Conservation (phyloP, 2,329 filamentous ascomycete genomes). For the Kalmusia sp. region DNA sequence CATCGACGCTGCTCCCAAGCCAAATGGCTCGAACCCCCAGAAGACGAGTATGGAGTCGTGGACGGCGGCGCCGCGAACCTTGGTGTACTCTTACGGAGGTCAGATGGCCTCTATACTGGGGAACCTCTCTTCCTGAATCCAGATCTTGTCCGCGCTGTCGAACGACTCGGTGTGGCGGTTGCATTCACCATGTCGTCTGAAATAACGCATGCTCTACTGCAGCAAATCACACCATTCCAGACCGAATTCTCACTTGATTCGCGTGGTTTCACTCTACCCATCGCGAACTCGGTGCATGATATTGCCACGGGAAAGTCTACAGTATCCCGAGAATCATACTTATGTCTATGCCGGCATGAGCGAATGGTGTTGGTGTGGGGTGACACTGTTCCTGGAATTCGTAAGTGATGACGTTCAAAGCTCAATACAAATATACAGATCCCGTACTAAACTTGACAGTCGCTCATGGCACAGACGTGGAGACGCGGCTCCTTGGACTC, state of each 20-base stretch:
- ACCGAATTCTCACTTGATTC: conserved; percentile 48
- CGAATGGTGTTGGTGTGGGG: conserved; percentile 80
- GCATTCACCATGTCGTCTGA: conserved; percentile 59
- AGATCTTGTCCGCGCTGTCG: conserved; percentile 50
- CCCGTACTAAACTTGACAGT: conserved; percentile 38
- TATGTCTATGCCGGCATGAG: conserved; percentile 78
- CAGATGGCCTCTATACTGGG: conserved; percentile 70
- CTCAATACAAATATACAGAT: neutral
- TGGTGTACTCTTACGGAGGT: conserved; percentile 74
- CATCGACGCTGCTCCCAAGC: conserved; percentile 28
- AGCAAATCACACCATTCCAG: conserved; percentile 49
- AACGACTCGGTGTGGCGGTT: conserved; percentile 53
- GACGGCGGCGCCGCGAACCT: conserved; percentile 27
- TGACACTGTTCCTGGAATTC: conserved; percentile 74
- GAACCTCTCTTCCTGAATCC: conserved; percentile 51
- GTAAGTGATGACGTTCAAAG: neutral
- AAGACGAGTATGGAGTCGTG: conserved; percentile 35
- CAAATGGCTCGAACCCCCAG: conserved; percentile 35
- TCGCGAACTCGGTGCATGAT: conserved; percentile 53
- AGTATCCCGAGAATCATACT: conserved; percentile 76
- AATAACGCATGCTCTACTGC: conserved; percentile 54
- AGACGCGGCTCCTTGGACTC: conserved; percentile 65
- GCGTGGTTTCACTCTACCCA: conserved; percentile 54
- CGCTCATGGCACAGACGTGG: conserved; percentile 72
- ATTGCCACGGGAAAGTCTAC: conserved; percentile 42